A percentile compares a stretch with the other conserved stretches of the same genome.
Evolutionary conservation across 495 filamentous ascomycete species (phyloP).

Genomic region (Penicillium paradoxum): DNA sequence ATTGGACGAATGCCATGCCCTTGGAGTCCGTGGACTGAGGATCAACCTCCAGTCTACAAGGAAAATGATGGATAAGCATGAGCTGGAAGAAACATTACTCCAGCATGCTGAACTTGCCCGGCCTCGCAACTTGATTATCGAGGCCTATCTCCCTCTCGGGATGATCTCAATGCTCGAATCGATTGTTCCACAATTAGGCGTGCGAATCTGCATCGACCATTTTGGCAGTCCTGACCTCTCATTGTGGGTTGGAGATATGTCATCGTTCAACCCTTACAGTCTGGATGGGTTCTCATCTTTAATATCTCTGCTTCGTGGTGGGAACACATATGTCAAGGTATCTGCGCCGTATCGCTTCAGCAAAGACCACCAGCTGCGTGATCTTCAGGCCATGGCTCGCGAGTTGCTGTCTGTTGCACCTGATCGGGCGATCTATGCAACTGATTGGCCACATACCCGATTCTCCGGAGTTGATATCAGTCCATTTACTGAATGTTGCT

Average conservation of each 20-base stretch:
- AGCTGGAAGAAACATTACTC: conserved; percentile 32
- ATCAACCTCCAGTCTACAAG: conserved; percentile 47
- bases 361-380: conserved; percentile 30
- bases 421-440: conserved; percentile 43
- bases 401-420: conserved; percentile 36
- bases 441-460: conserved; percentile 52
- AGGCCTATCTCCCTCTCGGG: conserved; percentile 43
- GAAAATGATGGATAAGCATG: conserved; percentile 27
- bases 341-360: conserved; percentile 47
- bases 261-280: conserved; percentile 31
- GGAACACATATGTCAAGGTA: conserved; percentile 44
- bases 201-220: conserved; percentile 48
- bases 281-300: conserved; percentile 42
- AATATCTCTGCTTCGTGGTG: conserved; percentile 33
- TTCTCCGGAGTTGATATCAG: conserved; percentile 41
- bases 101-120: conserved; percentile 43
- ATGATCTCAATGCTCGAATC: conserved; percentile 38
- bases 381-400: conserved; percentile 35
- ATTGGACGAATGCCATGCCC: conserved; percentile 40
- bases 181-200: conserved; percentile 37
- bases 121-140: conserved; percentile 43
- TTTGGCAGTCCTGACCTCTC: conserved; percentile 41
- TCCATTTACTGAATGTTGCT: conserved; percentile 39
- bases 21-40: conserved; percentile 48
- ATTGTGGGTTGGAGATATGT: conserved; percentile 1